phyloP scores from a whole-genome alignment of 108 stramenopile species.

The Discostella pseudostelligera region DNA sequence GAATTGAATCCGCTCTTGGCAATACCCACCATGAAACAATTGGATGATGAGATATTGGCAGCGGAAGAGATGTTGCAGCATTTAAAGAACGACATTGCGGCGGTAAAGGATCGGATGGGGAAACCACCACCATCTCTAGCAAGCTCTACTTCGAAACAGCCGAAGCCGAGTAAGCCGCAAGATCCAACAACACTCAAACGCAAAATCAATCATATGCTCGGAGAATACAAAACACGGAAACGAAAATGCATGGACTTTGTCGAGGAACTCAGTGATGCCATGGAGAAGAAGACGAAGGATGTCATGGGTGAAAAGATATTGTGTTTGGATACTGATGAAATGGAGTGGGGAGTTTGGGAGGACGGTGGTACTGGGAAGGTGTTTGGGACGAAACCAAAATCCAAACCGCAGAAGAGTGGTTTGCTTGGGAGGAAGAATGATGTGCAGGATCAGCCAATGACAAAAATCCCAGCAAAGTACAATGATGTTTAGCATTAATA shows the following conservation, averaged over 20 bases:
- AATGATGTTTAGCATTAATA: constrained; percentile 6
- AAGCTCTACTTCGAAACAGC: constrained; percentile 12
- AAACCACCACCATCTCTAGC: not conserved
- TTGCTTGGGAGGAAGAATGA: constrained; percentile 4
- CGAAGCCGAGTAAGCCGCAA: constrained; percentile 14
- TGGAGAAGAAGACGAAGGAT: constrained; percentile 86
- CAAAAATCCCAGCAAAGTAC: constrained; percentile 12
- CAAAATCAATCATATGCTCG: constrained; percentile 71
- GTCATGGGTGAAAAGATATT: constrained; percentile 59
- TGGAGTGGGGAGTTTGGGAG: constrained; percentile 39
- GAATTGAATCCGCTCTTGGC: constrained; percentile 44
- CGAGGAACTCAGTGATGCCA: constrained; percentile 77
- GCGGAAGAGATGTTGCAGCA: constrained; percentile 42
- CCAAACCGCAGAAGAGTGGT: not conserved
- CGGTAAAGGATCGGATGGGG: constrained; percentile 26
- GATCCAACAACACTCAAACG: constrained; percentile 51
- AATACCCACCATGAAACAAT: constrained; percentile 58
- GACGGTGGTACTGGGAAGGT: constrained; percentile 15
- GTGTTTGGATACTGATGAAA: constrained; percentile 83
- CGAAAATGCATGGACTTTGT: constrained; percentile 84
- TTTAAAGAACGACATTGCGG: constrained; percentile 36
- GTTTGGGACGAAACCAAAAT: constrained; percentile 3
- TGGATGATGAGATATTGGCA: constrained; percentile 34
- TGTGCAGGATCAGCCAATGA: not conserved
- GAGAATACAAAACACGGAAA: constrained; percentile 73